A percentile compares a stretch with the other conserved stretches of the same genome.
Conservation (phyloP, 495 filamentous ascomycete genomes). For the Cercophora samala region DNA sequence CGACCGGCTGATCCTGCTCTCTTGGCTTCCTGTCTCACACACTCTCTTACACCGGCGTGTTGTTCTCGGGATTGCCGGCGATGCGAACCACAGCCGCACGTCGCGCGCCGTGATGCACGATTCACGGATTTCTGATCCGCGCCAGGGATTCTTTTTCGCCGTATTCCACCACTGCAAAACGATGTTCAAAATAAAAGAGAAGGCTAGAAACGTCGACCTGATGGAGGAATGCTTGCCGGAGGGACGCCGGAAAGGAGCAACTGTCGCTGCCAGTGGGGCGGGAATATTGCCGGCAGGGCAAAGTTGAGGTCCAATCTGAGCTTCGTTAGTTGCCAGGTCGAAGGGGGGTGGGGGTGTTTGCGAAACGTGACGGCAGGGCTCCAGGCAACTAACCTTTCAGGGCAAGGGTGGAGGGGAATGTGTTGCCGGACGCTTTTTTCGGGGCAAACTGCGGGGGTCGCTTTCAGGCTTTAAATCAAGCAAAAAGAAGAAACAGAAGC, state of each 20-base stretch:
- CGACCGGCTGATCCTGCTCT: not conserved
- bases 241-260: constrained; percentile 12
- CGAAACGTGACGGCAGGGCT: not conserved
- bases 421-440: not conserved
- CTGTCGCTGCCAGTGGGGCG: constrained; percentile 26
- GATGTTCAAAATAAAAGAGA: not conserved
- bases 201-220: not conserved
- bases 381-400: not conserved
- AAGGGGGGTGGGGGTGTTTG: not conserved
- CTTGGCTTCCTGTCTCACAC: not conserved
- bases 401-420: not conserved
- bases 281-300: constrained; percentile 19
- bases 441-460: not conserved
- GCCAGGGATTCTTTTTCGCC: not conserved
- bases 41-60: not conserved
- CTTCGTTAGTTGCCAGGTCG: constrained; percentile 22
- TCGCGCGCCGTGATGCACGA: not conserved
- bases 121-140: not conserved
- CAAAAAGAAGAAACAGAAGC: not conserved
- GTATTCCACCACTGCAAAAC: not conserved
- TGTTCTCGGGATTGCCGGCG: not conserved
- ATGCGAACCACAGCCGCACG: not conserved
- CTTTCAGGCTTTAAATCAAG: not conserved
- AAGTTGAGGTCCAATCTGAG: constrained; percentile 20
- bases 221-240: constrained; percentile 21